Evolutionary conservation across 2,329 filamentous ascomycete genomes (phyloP), one percentile per base, ranked within the genome.

Genomic region (Nemania sp.): DNA sequence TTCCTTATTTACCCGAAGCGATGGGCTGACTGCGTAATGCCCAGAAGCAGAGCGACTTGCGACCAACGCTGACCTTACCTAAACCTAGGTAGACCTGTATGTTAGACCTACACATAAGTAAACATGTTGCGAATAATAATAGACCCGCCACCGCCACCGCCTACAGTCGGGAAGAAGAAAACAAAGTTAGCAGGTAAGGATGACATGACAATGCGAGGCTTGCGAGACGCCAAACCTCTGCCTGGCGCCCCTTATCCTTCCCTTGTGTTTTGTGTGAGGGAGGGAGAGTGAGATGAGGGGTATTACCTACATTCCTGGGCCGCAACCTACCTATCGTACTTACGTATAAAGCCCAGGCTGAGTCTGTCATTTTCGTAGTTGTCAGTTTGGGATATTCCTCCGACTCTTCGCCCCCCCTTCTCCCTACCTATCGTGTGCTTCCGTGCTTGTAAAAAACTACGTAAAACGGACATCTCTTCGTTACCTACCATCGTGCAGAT

Each of bases 151-250:
- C 41, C 41, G 41, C 41, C 41, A n/a, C 41, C 41, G 18, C 18
- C 6, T 18, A 45, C 18, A 45, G 15, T 20, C 41, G 41, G 41
- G 41, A 41, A 41, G 13, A 13, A 41, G 18, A n/a, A n/a, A n/a
- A n/a, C n/a, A n/a, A n/a, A n/a, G n/a, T n/a, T 41, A 3, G 11
- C 5, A 41, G 15, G 15, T 7, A n/a, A 18, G 5, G 18, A 45
- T 45, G 41, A 45, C 41, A 41, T 41, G n/a, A n/a, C n/a, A n/a
- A n/a, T n/a, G 41, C 18, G 41, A 45, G 47, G 47, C 47, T 27
- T 51, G 47, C 47, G 47, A 13, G 24, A 51, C n/a, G 47, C 13
- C 24, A 18, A 27, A 51, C 47, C 47, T 47, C 22, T 51, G 22
- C 22, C n/a, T 18, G 47, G 26, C 18, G 24, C 22, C 10, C 47